Base-by-base conservation (phyloP, 345 rosid species). In the Capsella bursapastoris region DNA sequence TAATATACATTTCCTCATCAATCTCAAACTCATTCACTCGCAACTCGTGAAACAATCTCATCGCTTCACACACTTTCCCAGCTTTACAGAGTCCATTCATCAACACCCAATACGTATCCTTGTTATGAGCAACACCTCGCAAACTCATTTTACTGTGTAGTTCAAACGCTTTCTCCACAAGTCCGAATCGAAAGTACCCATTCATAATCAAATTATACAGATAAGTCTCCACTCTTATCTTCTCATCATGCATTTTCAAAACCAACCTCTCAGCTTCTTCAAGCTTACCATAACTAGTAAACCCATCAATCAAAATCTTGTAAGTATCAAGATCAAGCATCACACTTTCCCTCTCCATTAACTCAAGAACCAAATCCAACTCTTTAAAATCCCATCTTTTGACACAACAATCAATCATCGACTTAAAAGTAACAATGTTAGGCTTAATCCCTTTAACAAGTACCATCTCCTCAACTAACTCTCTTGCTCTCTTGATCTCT, bases 331-430 rank as follows among this genome's bases (percentile, higher is more conserved):
- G 59, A 74, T 84, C 76, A 57, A 79, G 81, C 15, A 1, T 51
- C 52, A 74, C 78, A 31, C 57, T 81, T 60, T 79, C 83, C 70
- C 76, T 82, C 65, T 80, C 82, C 87, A 83, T 89, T 73, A 83
- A 64, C 50, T 34, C 60, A 18, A 84, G 76, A 29, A 85, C 62
- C 70, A 65, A 79, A 57, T 80, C 82, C 58, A 86, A 68, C 75
- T 86, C 89, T 35, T 31, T 68, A 53, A 89, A 86, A 37, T 77
- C 51, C 91, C 89, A 83, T 80, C 87, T 85, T 71, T 78, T 87
- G 8, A 76, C 77, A 79, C 89, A 89, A 69, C 78, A 76, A 71
- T 79, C 82, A 4, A 84, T 65, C 81, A 85, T 68, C 0, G 69
- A 71, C 57, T 85, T 86, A 67, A 74, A 84, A 8, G 88, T 81